A percentile compares a stretch with the other conserved stretches of the same genome.
Conservation (phyloP, 2,329 filamentous ascomycete genomes). For the Sphaceloma murrayae region DNA sequence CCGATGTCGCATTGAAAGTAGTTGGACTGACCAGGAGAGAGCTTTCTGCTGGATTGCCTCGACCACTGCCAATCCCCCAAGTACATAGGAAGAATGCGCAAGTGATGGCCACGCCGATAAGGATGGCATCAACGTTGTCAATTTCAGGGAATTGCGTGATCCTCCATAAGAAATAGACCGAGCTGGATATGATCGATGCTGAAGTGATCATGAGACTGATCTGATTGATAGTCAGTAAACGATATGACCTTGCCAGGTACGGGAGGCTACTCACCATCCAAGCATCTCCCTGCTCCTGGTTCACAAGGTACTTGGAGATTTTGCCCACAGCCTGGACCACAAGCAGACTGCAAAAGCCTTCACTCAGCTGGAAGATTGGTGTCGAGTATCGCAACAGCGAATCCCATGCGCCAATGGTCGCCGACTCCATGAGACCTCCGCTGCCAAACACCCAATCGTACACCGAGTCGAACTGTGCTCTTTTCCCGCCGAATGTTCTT, state of each 20-base stretch:
- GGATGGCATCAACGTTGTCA: slow-evolving; percentile 78
- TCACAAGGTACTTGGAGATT: slow-evolving; percentile 90
- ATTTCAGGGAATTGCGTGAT: slow-evolving; percentile 90
- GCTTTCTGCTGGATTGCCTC: slow-evolving; percentile 90
- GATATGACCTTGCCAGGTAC: not conserved
- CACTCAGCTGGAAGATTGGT: slow-evolving; percentile 84
- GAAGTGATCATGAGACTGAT: slow-evolving; percentile 81
- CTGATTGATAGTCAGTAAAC: slow-evolving; percentile 42
- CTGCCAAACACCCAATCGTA: slow-evolving; percentile 83
- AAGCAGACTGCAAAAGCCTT: slow-evolving; percentile 91
- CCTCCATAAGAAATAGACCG: slow-evolving; percentile 92
- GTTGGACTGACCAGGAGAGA: slow-evolving; percentile 55
- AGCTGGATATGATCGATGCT: slow-evolving; percentile 83
- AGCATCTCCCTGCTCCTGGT: slow-evolving; percentile 82
- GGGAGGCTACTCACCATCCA: slow-evolving; percentile 77
- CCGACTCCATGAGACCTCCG: slow-evolving; percentile 68
- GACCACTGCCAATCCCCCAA: slow-evolving; percentile 87
- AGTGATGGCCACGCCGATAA: slow-evolving; percentile 88
- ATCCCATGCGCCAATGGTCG: slow-evolving; percentile 81
- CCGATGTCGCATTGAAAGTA: slow-evolving; percentile 11
- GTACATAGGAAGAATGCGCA: slow-evolving; percentile 86
- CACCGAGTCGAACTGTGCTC: slow-evolving; percentile 55
- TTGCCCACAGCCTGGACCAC: slow-evolving; percentile 94
- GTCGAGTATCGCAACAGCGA: slow-evolving; percentile 80
- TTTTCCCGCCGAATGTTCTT: slow-evolving; percentile 60